These are phyloP conservation scores for Cordyceps javanica DNA, from an alignment of 2,329 filamentous ascomycete genomes.

Conservation along the genomic window DNA sequence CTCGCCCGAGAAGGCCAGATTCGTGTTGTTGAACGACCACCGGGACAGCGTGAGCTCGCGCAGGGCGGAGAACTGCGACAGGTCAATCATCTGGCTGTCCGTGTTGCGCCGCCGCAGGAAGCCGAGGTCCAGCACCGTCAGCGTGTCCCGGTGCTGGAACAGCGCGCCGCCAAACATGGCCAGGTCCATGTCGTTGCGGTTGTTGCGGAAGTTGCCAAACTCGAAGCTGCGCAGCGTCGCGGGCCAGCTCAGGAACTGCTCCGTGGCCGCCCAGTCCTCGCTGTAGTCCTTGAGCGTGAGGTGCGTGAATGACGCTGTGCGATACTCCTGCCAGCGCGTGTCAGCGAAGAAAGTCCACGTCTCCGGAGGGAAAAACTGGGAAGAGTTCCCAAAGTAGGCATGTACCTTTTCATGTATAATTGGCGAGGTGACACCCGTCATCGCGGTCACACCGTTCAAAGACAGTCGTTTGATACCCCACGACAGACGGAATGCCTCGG, in stretches of 20 bases:
- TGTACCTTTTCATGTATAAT: neutral
- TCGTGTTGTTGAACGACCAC: neutral
- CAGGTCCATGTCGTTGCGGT: slow-evolving; percentile 1
- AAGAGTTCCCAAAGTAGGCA: no score
- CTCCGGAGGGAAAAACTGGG: no score
- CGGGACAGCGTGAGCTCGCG: neutral
- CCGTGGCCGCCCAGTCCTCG: neutral
- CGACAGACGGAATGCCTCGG: neutral
- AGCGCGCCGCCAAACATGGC: neutral
- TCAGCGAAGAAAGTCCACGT: neutral
- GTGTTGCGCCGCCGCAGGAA: neutral
- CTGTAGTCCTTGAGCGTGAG: slow-evolving; percentile 1
- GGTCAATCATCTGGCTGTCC: neutral
- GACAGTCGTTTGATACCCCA: neutral
- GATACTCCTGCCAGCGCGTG: neutral
- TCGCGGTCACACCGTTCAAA: neutral
- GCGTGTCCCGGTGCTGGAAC: neutral
- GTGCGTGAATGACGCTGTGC: neutral
- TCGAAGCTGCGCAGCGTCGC: neutral
- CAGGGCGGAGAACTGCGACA: neutral
- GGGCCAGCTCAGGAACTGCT: neutral
- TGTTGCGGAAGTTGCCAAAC: slow-evolving; percentile 3
- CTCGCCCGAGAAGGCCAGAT: neutral
- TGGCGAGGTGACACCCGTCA: neutral
- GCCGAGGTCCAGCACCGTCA: neutral